Conservation (phyloP, 2,329 filamentous ascomycete species). For the Fusarium hostae region DNA sequence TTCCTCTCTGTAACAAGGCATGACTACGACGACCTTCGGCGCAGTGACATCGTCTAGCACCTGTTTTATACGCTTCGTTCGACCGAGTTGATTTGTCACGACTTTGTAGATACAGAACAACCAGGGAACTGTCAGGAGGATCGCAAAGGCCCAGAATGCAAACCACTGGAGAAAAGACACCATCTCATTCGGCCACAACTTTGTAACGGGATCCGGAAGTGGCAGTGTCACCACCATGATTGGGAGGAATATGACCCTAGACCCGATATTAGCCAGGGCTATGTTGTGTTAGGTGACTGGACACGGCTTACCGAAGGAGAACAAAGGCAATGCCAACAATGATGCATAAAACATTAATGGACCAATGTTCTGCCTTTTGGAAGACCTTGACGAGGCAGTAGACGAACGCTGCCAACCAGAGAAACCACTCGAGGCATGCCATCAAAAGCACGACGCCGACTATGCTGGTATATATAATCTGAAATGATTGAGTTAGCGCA, state of each 20-base stretch:
- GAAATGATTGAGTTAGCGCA: background rate
- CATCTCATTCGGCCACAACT: conserved; percentile 76
- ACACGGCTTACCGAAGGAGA: conserved; percentile 71
- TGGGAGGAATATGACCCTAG: conserved; percentile 84
- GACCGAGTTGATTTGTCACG: conserved; percentile 85
- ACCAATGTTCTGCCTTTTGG: conserved; percentile 89
- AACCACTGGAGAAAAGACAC: conserved; percentile 88
- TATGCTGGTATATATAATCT: conserved; percentile 89
- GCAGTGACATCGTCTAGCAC: conserved; percentile 86
- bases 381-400: conserved; percentile 93
- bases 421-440: conserved; percentile 90
- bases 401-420: conserved; percentile 93
- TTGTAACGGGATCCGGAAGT: conserved; percentile 76
- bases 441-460: conserved; percentile 84
- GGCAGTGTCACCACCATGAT: conserved; percentile 95
- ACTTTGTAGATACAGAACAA: conserved; percentile 92
- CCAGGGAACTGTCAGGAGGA: conserved; percentile 88
- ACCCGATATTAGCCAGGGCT: background rate
- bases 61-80: conserved; percentile 83
- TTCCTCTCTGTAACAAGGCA: conserved; percentile 96
- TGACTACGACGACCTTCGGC: conserved; percentile 94
- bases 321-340: conserved; percentile 79
- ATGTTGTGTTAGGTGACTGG: background rate
- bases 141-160: conserved; percentile 92
- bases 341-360: conserved; percentile 80